Evolutionary conservation across 2,329 filamentous ascomycete genomes (phyloP).

Genomic region (Nemania serpens): DNA sequence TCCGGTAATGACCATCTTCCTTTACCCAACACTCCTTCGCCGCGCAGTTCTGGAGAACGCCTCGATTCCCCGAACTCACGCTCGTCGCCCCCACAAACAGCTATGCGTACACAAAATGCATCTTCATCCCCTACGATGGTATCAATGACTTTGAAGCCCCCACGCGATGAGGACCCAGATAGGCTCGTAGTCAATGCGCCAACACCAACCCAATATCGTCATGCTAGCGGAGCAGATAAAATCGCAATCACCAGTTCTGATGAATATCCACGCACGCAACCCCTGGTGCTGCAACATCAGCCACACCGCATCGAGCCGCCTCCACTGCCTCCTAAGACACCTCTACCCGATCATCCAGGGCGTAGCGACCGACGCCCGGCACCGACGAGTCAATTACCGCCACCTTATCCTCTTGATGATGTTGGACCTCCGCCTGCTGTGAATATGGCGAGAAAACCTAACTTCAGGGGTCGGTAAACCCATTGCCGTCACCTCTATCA

Average conservation of each 20-base stretch:
- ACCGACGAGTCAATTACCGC: slow-evolving; percentile 39
- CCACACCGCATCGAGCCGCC: slow-evolving; percentile 63
- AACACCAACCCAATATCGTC: slow-evolving; percentile 62
- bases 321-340: slow-evolving; percentile 77
- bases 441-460: slow-evolving; percentile 85
- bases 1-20: slow-evolving; percentile 58
- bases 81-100: slow-evolving; percentile 40
- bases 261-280: slow-evolving; percentile 56
- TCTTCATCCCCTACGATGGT: slow-evolving; percentile 30
- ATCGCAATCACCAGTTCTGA: slow-evolving; percentile 67
- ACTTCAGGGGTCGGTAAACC: slow-evolving; percentile 60
- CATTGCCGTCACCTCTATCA: not conserved
- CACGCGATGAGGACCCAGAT: slow-evolving; percentile 52
- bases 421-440: slow-evolving; percentile 83
- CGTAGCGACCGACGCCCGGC: slow-evolving; percentile 43
- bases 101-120: slow-evolving; percentile 37
- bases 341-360: slow-evolving; percentile 60
- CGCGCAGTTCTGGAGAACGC: slow-evolving; percentile 56
- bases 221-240: slow-evolving; percentile 66
- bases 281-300: slow-evolving; percentile 38
- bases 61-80: slow-evolving; percentile 43
- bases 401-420: slow-evolving; percentile 79
- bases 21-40: slow-evolving; percentile 50
- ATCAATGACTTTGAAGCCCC: slow-evolving; percentile 31
- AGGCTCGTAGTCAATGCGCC: slow-evolving; percentile 61